These are phyloP conservation scores for Saccharomycodes ludwigii DNA, from an alignment of 805 yeast species.

Conservation along the genomic window DNA sequence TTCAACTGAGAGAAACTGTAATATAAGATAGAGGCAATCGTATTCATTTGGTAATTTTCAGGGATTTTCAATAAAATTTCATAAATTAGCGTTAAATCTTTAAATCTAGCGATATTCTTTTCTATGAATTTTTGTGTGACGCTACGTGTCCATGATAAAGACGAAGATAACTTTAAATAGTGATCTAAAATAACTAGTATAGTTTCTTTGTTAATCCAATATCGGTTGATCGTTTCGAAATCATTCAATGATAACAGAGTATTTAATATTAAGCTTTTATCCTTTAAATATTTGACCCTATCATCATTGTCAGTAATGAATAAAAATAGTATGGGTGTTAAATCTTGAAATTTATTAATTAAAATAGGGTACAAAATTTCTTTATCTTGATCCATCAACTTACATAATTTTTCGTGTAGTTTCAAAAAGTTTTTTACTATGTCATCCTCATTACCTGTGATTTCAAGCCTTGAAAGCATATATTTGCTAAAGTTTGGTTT, in stretches of 20 bases:
- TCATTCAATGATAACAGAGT: constrained; percentile 15
- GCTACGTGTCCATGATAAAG: constrained; percentile 7
- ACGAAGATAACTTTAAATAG: constrained; percentile 9
- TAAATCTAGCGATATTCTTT: constrained; percentile 10
- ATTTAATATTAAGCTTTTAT: constrained; percentile 10
- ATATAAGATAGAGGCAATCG: too few species aligned
- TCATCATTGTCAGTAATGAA: constrained; percentile 6
- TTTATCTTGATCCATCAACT: constrained; percentile 5
- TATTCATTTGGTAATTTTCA: constrained; percentile 6
- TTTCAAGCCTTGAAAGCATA: constrained; percentile 12
- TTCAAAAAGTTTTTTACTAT: constrained; percentile 7
- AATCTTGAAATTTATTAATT: constrained; percentile 8
- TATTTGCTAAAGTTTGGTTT: constrained; percentile 13
- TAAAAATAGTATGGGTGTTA: constrained; percentile 13
- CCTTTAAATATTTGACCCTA: constrained; percentile 1
- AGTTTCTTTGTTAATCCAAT: constrained; percentile 6
- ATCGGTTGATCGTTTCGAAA: constrained; percentile 14
- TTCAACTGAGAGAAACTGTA: too few species aligned
- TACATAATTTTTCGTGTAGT: constrained; percentile 5
- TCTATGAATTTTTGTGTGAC: constrained; percentile 10
- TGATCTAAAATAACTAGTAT: constrained; percentile 11
- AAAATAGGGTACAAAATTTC: constrained; percentile 1
- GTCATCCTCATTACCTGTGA: constrained; percentile 2
- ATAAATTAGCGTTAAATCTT: constrained; percentile 5
- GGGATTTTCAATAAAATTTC: constrained; percentile 13